Conservation (phyloP, 352 stramenopile genomes). For the Halophytophthora batemanensis region DNA sequence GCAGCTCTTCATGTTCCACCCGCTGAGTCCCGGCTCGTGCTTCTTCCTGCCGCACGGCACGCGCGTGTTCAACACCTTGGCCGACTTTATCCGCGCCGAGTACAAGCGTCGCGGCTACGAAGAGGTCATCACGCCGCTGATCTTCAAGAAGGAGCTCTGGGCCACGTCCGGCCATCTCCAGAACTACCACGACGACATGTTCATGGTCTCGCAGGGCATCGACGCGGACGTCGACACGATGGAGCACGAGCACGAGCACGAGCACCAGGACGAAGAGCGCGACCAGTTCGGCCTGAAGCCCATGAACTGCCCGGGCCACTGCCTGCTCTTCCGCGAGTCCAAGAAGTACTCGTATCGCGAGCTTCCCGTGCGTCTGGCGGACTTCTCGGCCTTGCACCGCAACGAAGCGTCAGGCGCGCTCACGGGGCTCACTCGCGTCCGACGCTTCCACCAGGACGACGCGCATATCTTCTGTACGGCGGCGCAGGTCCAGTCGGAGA, state of each 20-base stretch:
- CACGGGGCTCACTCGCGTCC: constrained; percentile 94
- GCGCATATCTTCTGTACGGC: constrained; percentile 97
- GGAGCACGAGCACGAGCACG: constrained; percentile 17
- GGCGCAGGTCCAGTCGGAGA: constrained; percentile 95
- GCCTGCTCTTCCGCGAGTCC: constrained; percentile 95
- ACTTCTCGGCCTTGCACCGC: constrained; percentile 94
- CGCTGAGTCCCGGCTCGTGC: constrained; percentile 93
- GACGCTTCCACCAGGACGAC: constrained; percentile 98
- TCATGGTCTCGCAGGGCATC: constrained; percentile 80
- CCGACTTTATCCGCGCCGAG: constrained; percentile 75
- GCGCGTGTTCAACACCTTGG: constrained; percentile 97
- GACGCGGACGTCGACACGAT: constrained; percentile 25
- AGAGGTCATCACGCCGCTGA: constrained; percentile 96
- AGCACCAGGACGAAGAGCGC: constrained; percentile 29
- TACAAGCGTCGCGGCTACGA: constrained; percentile 93
- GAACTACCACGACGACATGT: constrained; percentile 98
- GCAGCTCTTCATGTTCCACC: constrained; percentile 96
- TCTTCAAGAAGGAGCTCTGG: constrained; percentile 98
- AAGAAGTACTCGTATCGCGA: constrained; percentile 95
- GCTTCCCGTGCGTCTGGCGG: constrained; percentile 91
- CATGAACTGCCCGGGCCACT: constrained; percentile 99
- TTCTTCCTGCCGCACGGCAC: constrained; percentile 99
- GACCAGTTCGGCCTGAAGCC: constrained; percentile 97
- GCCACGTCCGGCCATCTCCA: constrained; percentile 96
- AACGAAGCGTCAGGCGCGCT: constrained; percentile 96